phyloP scores from a whole-genome alignment of 345 rosid genomes.

The Laguncularia racemosa region DNA sequence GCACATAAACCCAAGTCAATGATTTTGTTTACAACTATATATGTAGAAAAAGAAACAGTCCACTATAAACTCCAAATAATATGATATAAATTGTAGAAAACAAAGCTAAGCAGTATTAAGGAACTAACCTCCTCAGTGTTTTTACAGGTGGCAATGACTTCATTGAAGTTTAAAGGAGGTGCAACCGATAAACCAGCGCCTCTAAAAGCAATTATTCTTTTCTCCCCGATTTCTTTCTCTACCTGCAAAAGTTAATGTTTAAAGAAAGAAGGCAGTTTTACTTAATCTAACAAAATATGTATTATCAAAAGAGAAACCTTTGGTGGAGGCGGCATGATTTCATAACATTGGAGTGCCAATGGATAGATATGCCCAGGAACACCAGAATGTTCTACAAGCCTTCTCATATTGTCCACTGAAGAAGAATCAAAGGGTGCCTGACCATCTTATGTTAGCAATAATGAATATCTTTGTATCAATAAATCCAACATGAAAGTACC shows the following conservation, averaged over 20 bases:
- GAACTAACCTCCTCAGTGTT: conserved; percentile 69
- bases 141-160: conserved; percentile 41
- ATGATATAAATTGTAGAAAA: background rate
- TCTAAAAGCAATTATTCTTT: conserved; percentile 52
- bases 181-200: conserved; percentile 73
- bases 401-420: conserved; percentile 91
- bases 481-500: too few species aligned
- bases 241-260: conserved; percentile 41
- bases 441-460: conserved; percentile 28
- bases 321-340: conserved; percentile 94
- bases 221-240: conserved; percentile 94
- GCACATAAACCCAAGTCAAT: too few species aligned
- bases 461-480: too few species aligned
- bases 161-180: conserved; percentile 48
- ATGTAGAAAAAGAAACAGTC: background rate
- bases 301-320: conserved; percentile 33
- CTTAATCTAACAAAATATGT: background rate
- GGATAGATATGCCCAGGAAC: conserved; percentile 80
- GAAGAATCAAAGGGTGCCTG: conserved; percentile 92
- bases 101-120: background rate
- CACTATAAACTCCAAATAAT: background rate
- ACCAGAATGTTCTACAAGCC: conserved; percentile 79
- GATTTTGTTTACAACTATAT: too few species aligned
- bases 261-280: conserved; percentile 7
- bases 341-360: conserved; percentile 67